phyloP scores from a whole-genome alignment of 306 rosid genomes.

The Delonix regia region DNA sequence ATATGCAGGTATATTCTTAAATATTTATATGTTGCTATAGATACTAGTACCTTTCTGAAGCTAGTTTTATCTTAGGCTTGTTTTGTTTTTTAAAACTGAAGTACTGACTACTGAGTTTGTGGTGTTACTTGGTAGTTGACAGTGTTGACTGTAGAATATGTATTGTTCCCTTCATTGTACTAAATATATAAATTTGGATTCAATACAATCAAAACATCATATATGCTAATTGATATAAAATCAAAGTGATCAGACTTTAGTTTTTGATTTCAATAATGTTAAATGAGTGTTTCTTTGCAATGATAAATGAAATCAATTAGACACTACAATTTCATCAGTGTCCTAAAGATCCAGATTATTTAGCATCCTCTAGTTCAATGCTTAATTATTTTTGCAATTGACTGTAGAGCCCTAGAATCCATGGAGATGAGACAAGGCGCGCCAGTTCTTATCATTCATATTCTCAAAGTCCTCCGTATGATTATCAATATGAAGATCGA shows the following conservation, averaged over 20 bases:
- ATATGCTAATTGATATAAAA: neutral
- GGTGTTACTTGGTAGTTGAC: conserved; percentile 4
- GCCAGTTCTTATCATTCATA: conserved; percentile 97
- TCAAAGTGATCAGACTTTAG: conserved; percentile 14
- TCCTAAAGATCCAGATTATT: conserved; percentile 18
- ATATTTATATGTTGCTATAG: conserved; percentile 22
- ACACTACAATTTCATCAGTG: neutral
- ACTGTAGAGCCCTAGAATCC: conserved; percentile 60
- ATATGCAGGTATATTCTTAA: conserved; percentile 62
- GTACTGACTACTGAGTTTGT: conserved; percentile 12
- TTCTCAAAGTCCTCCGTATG: conserved; percentile 99
- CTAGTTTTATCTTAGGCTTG: conserved; percentile 11
- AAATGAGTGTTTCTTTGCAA: neutral
- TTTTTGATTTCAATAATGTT: conserved; percentile 23
- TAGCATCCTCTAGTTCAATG: conserved; percentile 28
- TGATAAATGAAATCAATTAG: neutral
- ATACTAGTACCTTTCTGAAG: neutral
- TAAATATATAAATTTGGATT: conserved; percentile 1
- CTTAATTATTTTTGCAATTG: conserved; percentile 32
- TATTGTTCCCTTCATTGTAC: conserved; percentile 6
- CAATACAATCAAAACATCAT: conserved; percentile 2
- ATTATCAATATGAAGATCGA: conserved; percentile 90
- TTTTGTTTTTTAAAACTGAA: neutral
- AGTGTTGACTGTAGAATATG: conserved; percentile 11
- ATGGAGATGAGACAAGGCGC: conserved; percentile 75